Evolutionary conservation across 805 yeast genomes (phyloP).

Genomic region (Allodekkera sacchari): DNA sequence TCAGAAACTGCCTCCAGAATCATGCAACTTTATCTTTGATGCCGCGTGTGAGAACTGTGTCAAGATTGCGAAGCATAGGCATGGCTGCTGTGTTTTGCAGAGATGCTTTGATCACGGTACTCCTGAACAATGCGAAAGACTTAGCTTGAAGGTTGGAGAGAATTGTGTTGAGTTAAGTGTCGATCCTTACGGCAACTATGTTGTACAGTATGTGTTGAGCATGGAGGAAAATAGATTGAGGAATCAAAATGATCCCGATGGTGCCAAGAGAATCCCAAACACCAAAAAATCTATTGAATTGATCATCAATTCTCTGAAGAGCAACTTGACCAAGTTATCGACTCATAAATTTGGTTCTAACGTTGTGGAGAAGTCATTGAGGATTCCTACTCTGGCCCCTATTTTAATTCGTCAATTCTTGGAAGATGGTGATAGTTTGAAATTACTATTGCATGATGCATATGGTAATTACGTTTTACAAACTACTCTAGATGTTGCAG

Average conservation of each 20-base stretch:
- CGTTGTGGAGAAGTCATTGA: conserved; percentile 48
- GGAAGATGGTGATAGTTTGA: conserved; percentile 25
- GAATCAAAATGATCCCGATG: conserved; percentile 18
- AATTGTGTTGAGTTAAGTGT: conserved; percentile 63
- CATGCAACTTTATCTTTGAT: conserved; percentile 83
- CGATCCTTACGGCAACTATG: conserved; percentile 96
- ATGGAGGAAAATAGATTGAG: conserved; percentile 28
- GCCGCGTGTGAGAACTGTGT: conserved; percentile 68
- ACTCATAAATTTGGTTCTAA: conserved; percentile 55
- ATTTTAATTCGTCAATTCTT: conserved; percentile 37
- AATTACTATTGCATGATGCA: conserved; percentile 44
- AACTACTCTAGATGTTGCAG: conserved; percentile 50
- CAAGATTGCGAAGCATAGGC: conserved; percentile 88
- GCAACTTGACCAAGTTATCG: conserved; percentile 30
- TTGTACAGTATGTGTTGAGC: conserved; percentile 79
- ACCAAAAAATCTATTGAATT: conserved; percentile 22
- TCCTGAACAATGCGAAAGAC: conserved; percentile 53
- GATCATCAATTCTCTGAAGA: conserved; percentile 23
- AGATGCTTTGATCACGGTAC: conserved; percentile 90
- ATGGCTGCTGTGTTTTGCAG: conserved; percentile 95
- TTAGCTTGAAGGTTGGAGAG: conserved; percentile 60
- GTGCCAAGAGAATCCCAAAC: conserved; percentile 19
- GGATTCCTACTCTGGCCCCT: conserved; percentile 38
- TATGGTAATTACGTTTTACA: conserved; percentile 54
- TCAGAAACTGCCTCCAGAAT: conserved; percentile 57